These are phyloP conservation scores for Parathielavia appendiculata DNA, from an alignment of 495 filamentous ascomycete species.

Conservation along the genomic window DNA sequence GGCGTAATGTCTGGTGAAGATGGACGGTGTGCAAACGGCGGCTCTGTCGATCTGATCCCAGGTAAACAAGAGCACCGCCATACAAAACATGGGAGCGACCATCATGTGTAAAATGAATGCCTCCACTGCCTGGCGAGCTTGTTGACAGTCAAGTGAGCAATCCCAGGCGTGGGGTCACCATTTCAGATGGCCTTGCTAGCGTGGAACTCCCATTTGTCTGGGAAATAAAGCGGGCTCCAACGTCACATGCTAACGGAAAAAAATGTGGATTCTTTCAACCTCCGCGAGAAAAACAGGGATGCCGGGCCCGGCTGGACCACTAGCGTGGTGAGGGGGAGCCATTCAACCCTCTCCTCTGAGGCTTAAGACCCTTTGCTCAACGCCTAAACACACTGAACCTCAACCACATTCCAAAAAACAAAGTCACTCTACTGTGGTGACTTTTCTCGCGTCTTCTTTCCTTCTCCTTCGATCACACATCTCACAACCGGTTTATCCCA, in stretches of 20 bases:
- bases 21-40: neutral
- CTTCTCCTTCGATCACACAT: constrained; percentile 17
- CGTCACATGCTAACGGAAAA: constrained; percentile 25
- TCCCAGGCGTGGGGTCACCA: constrained; percentile 15
- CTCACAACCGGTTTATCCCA: constrained; percentile 22
- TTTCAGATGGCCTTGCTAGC: constrained; percentile 22
- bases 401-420: constrained; percentile 32
- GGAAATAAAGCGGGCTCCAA: constrained; percentile 12
- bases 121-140: constrained; percentile 3
- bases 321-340: constrained; percentile 29
- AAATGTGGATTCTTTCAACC: constrained; percentile 21
- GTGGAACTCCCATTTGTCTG: constrained; percentile 17
- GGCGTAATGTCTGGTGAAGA: neutral
- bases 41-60: neutral
- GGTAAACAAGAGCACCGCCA: neutral
- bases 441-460: constrained; percentile 8
- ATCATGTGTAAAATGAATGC: constrained; percentile 6
- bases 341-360: constrained; percentile 20
- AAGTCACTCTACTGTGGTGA: constrained; percentile 18
- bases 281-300: constrained; percentile 21
- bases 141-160: constrained; percentile 5
- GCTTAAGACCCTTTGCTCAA: constrained; percentile 29
- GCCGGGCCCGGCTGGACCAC: constrained; percentile 22
- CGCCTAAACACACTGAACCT: constrained; percentile 22
- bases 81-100: neutral